These are phyloP conservation scores for Ophiostoma tasmaniense DNA, from an alignment of 2,329 filamentous ascomycete species.

Conservation along the genomic window DNA sequence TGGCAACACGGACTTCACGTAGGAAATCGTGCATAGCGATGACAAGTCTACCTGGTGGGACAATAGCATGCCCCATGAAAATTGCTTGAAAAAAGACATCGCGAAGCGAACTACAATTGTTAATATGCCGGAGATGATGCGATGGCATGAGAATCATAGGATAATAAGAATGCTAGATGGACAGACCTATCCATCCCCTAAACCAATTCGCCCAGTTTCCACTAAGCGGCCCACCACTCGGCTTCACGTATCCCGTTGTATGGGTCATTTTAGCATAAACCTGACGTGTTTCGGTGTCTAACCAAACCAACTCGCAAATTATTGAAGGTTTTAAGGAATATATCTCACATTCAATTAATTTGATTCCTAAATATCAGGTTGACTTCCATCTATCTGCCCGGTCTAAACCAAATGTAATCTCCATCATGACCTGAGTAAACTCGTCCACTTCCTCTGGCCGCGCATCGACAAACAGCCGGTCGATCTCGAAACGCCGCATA, in stretches of 20 bases:
- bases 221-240: neutral
- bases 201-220: neutral
- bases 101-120: neutral
- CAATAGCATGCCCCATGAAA: conserved; percentile 5
- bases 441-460: neutral
- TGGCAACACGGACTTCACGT: neutral
- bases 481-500: neutral
- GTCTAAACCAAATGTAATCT: neutral
- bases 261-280: neutral
- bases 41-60: conserved; percentile 5
- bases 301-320: too few species aligned
- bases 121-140: neutral
- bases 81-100: conserved; percentile 15
- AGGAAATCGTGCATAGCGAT: neutral
- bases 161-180: neutral
- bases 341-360: neutral
- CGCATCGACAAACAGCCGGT: neutral
- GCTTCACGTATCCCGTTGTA: neutral
- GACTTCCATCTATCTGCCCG: neutral
- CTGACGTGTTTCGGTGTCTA: neutral
- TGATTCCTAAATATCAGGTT: neutral
- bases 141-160: neutral
- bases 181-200: neutral
- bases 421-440: neutral
- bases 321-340: neutral